phyloP scores from a whole-genome alignment of 306 rosid genomes.

The Vigna hirtella region DNA sequence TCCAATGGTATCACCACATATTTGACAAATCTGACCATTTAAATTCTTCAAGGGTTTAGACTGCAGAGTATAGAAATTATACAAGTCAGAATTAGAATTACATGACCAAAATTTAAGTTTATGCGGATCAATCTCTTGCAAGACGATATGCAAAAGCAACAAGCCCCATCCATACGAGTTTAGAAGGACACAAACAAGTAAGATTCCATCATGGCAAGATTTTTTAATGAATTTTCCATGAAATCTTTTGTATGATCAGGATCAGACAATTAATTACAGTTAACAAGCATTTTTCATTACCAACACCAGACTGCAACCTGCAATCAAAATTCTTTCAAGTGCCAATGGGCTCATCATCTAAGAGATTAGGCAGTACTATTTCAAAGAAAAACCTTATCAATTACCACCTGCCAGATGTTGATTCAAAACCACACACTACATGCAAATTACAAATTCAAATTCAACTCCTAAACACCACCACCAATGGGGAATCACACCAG shows the following conservation, averaged over 20 bases:
- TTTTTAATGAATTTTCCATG: conserved; percentile 7
- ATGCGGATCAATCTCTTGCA: background rate
- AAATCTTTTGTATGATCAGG: conserved; percentile 30
- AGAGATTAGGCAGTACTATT: background rate
- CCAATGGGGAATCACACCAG: conserved; percentile 16
- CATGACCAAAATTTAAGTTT: conserved; percentile 13
- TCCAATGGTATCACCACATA: conserved; percentile 90
- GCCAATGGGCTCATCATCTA: background rate
- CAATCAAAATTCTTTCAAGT: conserved; percentile 22
- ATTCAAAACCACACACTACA: conserved; percentile 1
- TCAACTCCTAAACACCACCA: background rate
- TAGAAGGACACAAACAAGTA: background rate
- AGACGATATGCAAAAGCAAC: background rate
- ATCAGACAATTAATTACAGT: background rate
- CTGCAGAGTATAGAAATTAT: conserved; percentile 56
- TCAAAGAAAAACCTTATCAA: conserved; percentile 17
- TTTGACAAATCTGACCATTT: conserved; percentile 88
- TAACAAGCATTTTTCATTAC: background rate
- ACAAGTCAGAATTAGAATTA: conserved; percentile 34
- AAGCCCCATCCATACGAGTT: background rate
- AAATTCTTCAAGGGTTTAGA: conserved; percentile 75
- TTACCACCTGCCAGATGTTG: background rate
- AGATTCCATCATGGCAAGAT: conserved; percentile 12
- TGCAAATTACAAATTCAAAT: conserved; percentile 4
- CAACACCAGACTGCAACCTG: background rate